A percentile compares a stretch with the other conserved stretches of the same genome.
phyloP scores from a whole-genome alignment of 1,284 basidiomycete species.

The Fomitopsis palustris region DNA sequence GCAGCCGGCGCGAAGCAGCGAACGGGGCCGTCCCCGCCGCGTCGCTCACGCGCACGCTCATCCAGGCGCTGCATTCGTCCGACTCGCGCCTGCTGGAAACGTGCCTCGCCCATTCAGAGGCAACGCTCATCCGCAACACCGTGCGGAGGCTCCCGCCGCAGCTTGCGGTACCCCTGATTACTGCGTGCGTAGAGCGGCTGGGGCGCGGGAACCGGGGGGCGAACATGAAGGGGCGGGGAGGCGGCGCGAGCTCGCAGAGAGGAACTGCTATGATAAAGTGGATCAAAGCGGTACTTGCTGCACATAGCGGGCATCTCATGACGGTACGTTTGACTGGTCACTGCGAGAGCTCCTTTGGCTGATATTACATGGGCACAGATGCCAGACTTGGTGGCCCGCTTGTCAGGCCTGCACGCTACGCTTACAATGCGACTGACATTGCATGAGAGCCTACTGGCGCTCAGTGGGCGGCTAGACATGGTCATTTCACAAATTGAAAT shows the following conservation, averaged over 20 bases:
- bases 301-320: constrained; percentile 93
- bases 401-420: constrained; percentile 83
- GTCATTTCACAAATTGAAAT: constrained; percentile 93
- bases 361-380: constrained; percentile 49
- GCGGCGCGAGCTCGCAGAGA: constrained; percentile 81
- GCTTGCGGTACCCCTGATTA: constrained; percentile 83
- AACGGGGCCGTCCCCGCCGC: constrained; percentile 69
- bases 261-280: constrained; percentile 85
- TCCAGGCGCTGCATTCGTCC: constrained; percentile 95
- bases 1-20: constrained; percentile 34
- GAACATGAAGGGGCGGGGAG: constrained; percentile 78
- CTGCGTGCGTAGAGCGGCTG: constrained; percentile 87
- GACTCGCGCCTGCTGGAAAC: constrained; percentile 88
- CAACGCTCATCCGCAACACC: constrained; percentile 82
- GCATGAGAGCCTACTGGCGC: constrained; percentile 81
- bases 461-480: constrained; percentile 90
- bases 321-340: constrained; percentile 57
- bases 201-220: constrained; percentile 72
- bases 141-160: constrained; percentile 88
- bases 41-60: constrained; percentile 91
- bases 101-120: constrained; percentile 85
- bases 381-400: constrained; percentile 79
- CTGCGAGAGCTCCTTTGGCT: constrained; percentile 10
- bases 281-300: constrained; percentile 84
- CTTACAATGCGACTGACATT: constrained; percentile 78